Evolutionary conservation across 2,329 filamentous ascomycete genomes (phyloP), one percentile per base, ranked within the genome.

Genomic region (Gnomoniopsis sp.): DNA sequence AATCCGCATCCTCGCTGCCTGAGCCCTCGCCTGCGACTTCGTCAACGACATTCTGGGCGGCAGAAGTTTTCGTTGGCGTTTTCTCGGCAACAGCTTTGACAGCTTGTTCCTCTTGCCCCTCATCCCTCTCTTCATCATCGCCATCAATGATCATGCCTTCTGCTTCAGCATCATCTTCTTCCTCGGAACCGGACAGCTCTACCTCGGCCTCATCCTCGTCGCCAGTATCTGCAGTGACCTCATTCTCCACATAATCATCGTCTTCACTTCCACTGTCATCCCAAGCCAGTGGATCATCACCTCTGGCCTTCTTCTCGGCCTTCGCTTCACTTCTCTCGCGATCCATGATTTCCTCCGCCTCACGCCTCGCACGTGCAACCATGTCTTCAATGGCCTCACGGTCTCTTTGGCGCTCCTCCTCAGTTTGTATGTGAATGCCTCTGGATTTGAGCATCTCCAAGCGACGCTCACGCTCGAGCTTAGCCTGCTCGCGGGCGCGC

Each of bases 381-480:
- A 98, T 83, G 67, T 97, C 89, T 66, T 98, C 95, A 14, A 96
- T 86, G 60, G 93, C 86, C 58, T 89, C 86, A 71, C 91, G 85
- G 70, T 96, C 89, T 36, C 85, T 62, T 68, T 93, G 89, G 21
- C 90, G 86, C 71, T 99, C 93, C 72, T 97, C 93, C 2, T 88
- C 85, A 0, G 90, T 96, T 71, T 93, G 88, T 19, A 98, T 79
- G 23, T 88, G 77, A 26, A 97, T 82, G 8, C 95, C 95, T 72
- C 89, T 91, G 12, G 88, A 87, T 67, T 84, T 86, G 44, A 99
- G 81, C 65, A 87, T 82, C 57, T 91, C 86, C 21, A 98, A 81
- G 57, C 88, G 88, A 65, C 90, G 87, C 60, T 90, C 85, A 55
- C 91, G 87, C 70, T 95, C 91, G 46, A 83, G 74, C 61, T 86